Evolutionary conservation across 1,139 yeast genomes (phyloP), one percentile per base, ranked within the genome.

Genomic region (Saccharomyces hybrid): DNA sequence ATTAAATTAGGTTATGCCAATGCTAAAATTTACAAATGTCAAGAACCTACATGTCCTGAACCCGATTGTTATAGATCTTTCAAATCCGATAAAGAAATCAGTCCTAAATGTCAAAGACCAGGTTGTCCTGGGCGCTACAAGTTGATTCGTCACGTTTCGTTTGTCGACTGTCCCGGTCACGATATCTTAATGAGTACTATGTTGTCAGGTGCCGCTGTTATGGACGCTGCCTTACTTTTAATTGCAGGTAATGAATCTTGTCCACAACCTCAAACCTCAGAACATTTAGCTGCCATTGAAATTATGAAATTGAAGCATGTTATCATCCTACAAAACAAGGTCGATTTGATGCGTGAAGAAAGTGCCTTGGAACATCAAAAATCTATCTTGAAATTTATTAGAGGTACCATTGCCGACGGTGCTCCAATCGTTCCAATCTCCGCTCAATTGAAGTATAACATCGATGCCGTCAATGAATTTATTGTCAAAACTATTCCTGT

Each of bases 101-200:
- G 83, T 70, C 99, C 99, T 62, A 87, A 86, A 70, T 89, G 98
- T 76, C 86, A 85, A 70, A 81, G 88, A 61, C 84, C 85, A 59
- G 96, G 95, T 13, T 86, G 91, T 71, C 77, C 78, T 56, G 96
- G 97, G 59, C 88, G 96, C 70, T 91, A 90, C 75, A 81, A 82
- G 67, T 79, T 95, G 63, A 83, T 90, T 51, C 89, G 99, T 75
- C 99, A 95, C 71, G 99, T 95, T 55, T 90, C 97, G 7, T 95
- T 95, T 67, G 99, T 95, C 58, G 99, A 95, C 79, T 95, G 99
- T 78, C 99, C 99, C 57, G 99, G 99, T 73, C 99, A 95, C 88
- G 99, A 95, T 80, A 93, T 95, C 78, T 85, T 95, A 73, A 95
- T 95, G 99, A 90, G 98, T 81, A 95, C 99, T 64, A 95, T 95